Evolutionary conservation across 768 basidiomycete genomes (phyloP).

Genomic region (Trametes maxima): DNA sequence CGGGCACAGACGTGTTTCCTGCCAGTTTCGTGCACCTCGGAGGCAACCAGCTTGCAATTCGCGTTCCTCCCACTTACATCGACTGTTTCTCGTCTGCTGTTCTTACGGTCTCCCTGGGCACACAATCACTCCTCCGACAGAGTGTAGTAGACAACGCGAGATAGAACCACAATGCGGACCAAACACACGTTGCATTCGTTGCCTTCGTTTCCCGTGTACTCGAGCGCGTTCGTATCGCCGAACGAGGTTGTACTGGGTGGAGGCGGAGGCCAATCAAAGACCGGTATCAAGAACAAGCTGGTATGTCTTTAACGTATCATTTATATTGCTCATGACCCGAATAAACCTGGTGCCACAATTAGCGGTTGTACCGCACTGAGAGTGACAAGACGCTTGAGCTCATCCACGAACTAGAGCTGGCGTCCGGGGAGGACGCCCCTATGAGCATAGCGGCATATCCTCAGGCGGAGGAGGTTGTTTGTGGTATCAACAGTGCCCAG

Average conservation of each 20-base stretch:
- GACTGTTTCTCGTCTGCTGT: not conserved
- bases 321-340: not conserved
- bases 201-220: constrained; percentile 86
- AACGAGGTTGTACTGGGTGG: constrained; percentile 81
- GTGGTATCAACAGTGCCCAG: constrained; percentile 83
- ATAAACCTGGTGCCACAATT: not conserved
- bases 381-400: constrained; percentile 55
- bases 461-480: constrained; percentile 61
- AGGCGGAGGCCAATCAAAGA: constrained; percentile 83
- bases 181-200: constrained; percentile 79
- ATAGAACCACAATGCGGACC: constrained; percentile 61
- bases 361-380: constrained; percentile 73
- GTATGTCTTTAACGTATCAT: constrained; percentile 46
- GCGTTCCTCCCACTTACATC: not conserved
- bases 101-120: not conserved
- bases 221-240: constrained; percentile 76
- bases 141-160: not conserved
- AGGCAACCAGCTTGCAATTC: not conserved
- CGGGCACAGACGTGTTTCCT: constrained; percentile 6
- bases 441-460: constrained; percentile 86
- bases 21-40: not conserved
- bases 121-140: not conserved
- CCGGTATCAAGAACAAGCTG: constrained; percentile 93
- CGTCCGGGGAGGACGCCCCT: constrained; percentile 87
- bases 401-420: constrained; percentile 73